Evolutionary conservation across 2,329 filamentous ascomycete species (phyloP), one percentile per base, ranked within the genome.

Genomic region (Fusarium virguliforme): DNA sequence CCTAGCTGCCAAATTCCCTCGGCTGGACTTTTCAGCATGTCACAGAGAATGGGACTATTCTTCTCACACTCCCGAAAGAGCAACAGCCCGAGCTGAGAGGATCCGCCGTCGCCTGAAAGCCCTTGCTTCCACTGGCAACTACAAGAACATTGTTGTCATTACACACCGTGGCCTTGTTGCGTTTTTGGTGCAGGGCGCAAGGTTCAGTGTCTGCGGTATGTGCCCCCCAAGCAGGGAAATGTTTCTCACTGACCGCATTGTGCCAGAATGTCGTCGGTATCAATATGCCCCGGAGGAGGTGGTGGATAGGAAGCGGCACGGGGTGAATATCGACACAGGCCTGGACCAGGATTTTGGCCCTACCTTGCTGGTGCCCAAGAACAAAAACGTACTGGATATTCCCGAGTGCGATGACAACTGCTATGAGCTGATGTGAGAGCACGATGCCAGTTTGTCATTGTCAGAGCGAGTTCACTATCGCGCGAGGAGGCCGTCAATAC

Each of bases 101-200:
- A 68, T 76, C 22, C 60, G 74, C 4, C 53, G 41, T 3, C 64
- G 61, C 3, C 55, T 76, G 10, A 67, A 15, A 4, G 54, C 37
- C 3, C 46, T 65, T 30, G 65, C 72, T 1, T 30, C 7, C 8
- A 37, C 34, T 10, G 64, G 67, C 28, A 37, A 30, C 4, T 72
- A 75, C 56, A 64, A 62, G 5, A 66, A 76, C 4, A 71, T 76
- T 8, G 10, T 67, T 15, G 13, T 76, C 2, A 54, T 75, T 7
- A 70, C 66, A 2, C 74, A 75, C 37, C 65, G 72, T 4, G 72
- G 68, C 2, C 65, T 75, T 10, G 68, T 72, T 30, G 74, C 74
- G 0, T 76, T 67, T 13, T 30, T 75, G 12, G 74, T 71, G 1
- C 50, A 72, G 12, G 74, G 72, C 1, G 68, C 60, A 0, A 64